Percentiles rank a stretch among this genome's conserved stretches.
phyloP scores from a whole-genome alignment of 257 asterid species.

The Capsicum rhomboideum region DNA sequence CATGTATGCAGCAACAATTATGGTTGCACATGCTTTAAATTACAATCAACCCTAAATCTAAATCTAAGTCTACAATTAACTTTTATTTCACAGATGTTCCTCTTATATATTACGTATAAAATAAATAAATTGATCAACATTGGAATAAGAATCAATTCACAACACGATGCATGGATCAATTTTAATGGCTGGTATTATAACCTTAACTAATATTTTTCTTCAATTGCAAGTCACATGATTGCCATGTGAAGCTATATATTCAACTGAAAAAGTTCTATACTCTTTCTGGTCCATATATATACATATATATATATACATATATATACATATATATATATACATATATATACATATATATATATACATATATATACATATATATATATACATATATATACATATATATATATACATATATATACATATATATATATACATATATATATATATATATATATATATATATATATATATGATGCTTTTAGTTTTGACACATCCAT shows the following conservation, averaged over 20 bases:
- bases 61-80: background rate
- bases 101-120: background rate
- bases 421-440: no score
- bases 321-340: no score
- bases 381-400: no score
- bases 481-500: background rate
- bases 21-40: conserved; percentile 2
- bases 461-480: background rate
- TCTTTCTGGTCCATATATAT: background rate
- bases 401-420: no score
- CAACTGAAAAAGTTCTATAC: background rate
- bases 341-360: no score
- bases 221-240: background rate
- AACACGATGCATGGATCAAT: background rate
- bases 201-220: background rate
- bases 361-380: no score
- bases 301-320: no score
- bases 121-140: background rate
- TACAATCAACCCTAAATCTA: background rate
- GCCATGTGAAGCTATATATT: background rate
- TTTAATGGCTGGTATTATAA: background rate
- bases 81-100: background rate
- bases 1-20: conserved; percentile 2
- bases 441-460: no score
- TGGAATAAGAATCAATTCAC: background rate